These are phyloP conservation scores for Eruca vesicaria DNA, from an alignment of 441 rosid species.

Conservation along the genomic window DNA sequence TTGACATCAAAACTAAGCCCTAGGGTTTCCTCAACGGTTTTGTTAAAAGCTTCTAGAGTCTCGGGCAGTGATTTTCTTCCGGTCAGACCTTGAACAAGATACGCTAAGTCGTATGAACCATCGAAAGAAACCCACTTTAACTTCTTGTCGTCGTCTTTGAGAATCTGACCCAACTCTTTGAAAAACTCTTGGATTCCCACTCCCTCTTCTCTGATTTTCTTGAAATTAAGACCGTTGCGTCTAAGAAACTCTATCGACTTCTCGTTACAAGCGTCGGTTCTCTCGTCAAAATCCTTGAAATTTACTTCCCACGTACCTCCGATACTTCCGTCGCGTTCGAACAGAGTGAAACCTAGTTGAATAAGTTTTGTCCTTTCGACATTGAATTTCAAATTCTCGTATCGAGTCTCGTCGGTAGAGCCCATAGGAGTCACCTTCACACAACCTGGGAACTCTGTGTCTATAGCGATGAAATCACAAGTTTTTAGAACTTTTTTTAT, in stretches of 20 bases:
- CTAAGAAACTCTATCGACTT: conserved; percentile 5
- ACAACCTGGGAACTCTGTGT: conserved; percentile 16
- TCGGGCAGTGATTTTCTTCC: background rate
- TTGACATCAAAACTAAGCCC: background rate
- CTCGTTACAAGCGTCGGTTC: background rate
- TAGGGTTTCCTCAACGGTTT: background rate
- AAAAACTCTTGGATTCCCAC: background rate
- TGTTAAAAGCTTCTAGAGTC: background rate
- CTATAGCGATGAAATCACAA: background rate
- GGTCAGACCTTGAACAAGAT: background rate
- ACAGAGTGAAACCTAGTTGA: conserved; percentile 20
- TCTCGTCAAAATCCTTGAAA: conserved; percentile 1
- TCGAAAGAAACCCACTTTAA: conserved; percentile 10
- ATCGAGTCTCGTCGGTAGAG: background rate
- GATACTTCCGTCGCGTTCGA: background rate
- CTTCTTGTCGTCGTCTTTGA: background rate
- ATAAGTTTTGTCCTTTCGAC: conserved; percentile 8
- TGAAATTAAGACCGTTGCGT: background rate
- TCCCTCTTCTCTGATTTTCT: conserved; percentile 9
- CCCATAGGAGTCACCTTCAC: background rate
- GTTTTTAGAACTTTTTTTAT: background rate
- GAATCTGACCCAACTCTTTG: background rate
- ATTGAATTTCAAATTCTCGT: background rate
- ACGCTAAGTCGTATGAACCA: conserved; percentile 9
- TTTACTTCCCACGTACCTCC: conserved; percentile 17